Evolutionary conservation across 306 rosid species (phyloP).

Genomic region (Fagus crenata): DNA sequence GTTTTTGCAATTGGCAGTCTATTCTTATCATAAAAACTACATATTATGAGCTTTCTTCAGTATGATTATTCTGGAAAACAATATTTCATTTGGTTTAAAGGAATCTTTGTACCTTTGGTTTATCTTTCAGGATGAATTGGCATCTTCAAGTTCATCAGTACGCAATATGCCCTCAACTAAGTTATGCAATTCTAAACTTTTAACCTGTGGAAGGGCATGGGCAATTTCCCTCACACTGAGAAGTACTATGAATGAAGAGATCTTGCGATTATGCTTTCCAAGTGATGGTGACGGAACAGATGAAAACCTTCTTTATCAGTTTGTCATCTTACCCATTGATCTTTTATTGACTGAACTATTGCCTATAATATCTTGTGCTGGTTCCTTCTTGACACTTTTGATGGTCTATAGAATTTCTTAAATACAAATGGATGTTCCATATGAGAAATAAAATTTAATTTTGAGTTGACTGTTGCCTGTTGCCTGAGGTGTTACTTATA

Average conservation of each 20-base stretch:
- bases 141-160: slow-evolving; percentile 43
- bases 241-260: slow-evolving; percentile 65
- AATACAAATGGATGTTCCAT: neutral
- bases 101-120: slow-evolving; percentile 23
- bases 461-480: neutral
- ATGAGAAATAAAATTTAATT: neutral
- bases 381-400: slow-evolving; percentile 3
- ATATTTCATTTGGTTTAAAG: slow-evolving; percentile 29
- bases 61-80: slow-evolving; percentile 11
- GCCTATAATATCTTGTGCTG: neutral
- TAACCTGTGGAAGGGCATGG: slow-evolving; percentile 80
- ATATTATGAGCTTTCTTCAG: slow-evolving; percentile 4
- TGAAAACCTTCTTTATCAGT: slow-evolving; percentile 75
- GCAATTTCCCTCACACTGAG: slow-evolving; percentile 73
- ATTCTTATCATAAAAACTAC: neutral
- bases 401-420: neutral
- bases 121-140: slow-evolving; percentile 52
- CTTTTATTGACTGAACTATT: neutral
- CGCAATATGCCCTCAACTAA: slow-evolving; percentile 45
- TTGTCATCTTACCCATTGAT: slow-evolving; percentile 28
- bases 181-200: slow-evolving; percentile 39
- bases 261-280: slow-evolving; percentile 49
- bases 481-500: neutral
- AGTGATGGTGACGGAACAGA: slow-evolving; percentile 42
- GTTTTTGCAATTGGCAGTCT: neutral